These are phyloP conservation scores for Puccinia polysora DNA, from an alignment of 1,284 basidiomycete species.

Conservation along the genomic window DNA sequence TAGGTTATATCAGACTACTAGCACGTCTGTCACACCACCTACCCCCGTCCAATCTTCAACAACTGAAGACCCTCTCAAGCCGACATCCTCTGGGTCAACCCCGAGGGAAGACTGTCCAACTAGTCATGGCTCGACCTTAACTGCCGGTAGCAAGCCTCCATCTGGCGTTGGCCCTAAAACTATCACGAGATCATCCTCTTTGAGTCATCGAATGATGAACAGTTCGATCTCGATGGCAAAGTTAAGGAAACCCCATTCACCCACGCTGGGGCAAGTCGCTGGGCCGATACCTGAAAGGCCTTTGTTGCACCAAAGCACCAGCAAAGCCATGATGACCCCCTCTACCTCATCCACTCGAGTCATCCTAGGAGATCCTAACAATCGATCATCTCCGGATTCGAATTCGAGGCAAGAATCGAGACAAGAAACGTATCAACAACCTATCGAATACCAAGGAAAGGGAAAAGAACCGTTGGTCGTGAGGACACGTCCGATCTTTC, in stretches of 20 bases:
- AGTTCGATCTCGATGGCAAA: background rate
- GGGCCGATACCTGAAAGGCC: background rate
- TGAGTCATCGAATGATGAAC: background rate
- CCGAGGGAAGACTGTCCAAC: no score
- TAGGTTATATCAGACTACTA: no score
- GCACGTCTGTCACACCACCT: no score
- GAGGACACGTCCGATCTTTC: conserved; percentile 16
- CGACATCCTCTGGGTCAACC: no score
- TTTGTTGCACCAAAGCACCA: conserved; percentile 13
- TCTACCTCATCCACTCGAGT: background rate
- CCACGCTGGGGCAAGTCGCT: background rate
- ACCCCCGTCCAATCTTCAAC: no score
- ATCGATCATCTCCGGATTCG: no score
- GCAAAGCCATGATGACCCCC: background rate
- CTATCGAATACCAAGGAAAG: background rate
- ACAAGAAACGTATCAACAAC: background rate
- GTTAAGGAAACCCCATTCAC: background rate
- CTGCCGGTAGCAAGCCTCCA: no score
- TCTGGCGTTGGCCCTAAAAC: no score
- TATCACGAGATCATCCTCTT: conserved; percentile 6
- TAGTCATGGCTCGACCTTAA: no score
- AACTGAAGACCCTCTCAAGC: no score
- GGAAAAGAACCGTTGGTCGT: conserved; percentile 15
- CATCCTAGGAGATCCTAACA: background rate
- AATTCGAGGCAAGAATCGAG: background rate